Evolutionary conservation across 129 eudicot species (phyloP).

Genomic region (Dittrichia graveolens): DNA sequence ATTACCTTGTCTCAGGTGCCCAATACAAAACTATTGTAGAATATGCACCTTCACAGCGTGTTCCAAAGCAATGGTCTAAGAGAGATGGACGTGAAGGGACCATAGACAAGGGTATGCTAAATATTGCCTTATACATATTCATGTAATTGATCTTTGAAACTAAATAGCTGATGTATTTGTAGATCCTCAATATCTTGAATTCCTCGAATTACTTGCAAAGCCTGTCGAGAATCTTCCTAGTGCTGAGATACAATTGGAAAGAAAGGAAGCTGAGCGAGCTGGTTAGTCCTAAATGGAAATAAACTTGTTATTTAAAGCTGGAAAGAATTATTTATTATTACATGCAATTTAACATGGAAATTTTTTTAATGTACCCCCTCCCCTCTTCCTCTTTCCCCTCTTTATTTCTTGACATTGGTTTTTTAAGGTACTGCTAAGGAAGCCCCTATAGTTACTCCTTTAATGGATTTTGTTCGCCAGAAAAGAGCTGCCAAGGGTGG

Average conservation of each 20-base stretch:
- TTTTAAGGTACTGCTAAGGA: slow-evolving; percentile 75
- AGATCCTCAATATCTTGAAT: slow-evolving; percentile 95
- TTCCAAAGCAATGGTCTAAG: slow-evolving; percentile 77
- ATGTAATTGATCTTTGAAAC: too few species aligned
- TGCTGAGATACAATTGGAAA: slow-evolving; percentile 95
- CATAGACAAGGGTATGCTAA: slow-evolving; percentile 64
- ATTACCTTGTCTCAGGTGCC: slow-evolving; percentile 51
- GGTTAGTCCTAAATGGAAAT: slow-evolving; percentile 51
- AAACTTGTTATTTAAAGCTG: slow-evolving; percentile 13
- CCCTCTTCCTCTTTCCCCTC: not conserved
- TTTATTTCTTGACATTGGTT: slow-evolving; percentile 15
- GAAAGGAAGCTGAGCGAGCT: slow-evolving; percentile 91
- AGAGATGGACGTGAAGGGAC: slow-evolving; percentile 96
- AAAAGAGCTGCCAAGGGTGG: slow-evolving; percentile 90
- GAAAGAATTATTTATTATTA: not conserved
- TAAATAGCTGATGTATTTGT: slow-evolving; percentile 33
- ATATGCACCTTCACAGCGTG: slow-evolving; percentile 95
- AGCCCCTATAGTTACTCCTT: slow-evolving; percentile 70
- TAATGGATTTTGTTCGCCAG: slow-evolving; percentile 87
- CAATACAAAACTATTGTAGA: slow-evolving; percentile 82
- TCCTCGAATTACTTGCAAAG: slow-evolving; percentile 73
- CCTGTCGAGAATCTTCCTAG: slow-evolving; percentile 97
- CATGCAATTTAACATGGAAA: slow-evolving; percentile 3
- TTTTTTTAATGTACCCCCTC: not conserved
- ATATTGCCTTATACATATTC: not conserved